Conservation (phyloP, 495 filamentous ascomycete genomes). For the Endocarpon pusillum region DNA sequence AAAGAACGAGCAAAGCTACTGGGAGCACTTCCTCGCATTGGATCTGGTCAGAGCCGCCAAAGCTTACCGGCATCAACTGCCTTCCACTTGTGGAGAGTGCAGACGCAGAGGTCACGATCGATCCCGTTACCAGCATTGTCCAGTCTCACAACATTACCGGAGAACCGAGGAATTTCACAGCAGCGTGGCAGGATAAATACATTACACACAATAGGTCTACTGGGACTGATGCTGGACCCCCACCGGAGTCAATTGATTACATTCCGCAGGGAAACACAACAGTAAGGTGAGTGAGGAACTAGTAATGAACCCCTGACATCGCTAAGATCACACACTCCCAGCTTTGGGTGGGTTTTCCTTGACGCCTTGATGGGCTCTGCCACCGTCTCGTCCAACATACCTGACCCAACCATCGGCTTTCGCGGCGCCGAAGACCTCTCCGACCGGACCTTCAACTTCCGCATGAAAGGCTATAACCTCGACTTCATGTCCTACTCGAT, state of each 20-base stretch:
- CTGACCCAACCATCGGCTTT: conserved; percentile 2
- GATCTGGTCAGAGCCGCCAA: conserved; percentile 12
- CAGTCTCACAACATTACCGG: conserved; percentile 13
- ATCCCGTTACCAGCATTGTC: conserved; percentile 15
- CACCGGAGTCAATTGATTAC: background rate
- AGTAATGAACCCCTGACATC: conserved; percentile 1
- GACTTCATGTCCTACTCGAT: conserved; percentile 25
- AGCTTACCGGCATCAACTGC: conserved; percentile 17
- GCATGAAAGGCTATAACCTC: conserved; percentile 19
- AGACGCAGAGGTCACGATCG: conserved; percentile 15
- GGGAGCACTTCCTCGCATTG: conserved; percentile 4
- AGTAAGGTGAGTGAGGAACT: conserved; percentile 6
- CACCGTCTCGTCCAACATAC: conserved; percentile 9
- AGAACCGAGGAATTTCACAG: conserved; percentile 5
- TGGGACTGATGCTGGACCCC: background rate
- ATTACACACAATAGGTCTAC: conserved; percentile 7
- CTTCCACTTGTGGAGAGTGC: conserved; percentile 18
- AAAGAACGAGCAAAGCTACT: background rate
- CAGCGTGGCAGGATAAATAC: conserved; percentile 17
- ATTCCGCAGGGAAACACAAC: conserved; percentile 8
- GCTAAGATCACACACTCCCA: conserved; percentile 3
- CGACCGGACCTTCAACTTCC: conserved; percentile 23
- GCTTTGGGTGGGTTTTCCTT: conserved; percentile 20
- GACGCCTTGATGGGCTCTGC: conserved; percentile 15
- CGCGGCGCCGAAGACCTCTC: conserved; percentile 12